Evolutionary conservation across 495 filamentous ascomycete species (phyloP).

Genomic region (Hypoxylon trugodes): DNA sequence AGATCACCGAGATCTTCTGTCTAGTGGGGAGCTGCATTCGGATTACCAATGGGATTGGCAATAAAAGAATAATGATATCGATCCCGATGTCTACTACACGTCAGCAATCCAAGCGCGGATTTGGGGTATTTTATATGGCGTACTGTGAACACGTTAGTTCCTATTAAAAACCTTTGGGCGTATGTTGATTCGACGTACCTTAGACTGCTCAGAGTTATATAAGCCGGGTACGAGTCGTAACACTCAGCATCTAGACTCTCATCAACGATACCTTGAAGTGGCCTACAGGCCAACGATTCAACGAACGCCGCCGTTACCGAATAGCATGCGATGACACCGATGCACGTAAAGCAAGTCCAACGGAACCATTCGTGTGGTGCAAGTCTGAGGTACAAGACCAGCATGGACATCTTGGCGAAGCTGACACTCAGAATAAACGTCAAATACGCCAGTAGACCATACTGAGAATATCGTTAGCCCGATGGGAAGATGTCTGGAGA

Average conservation of each 20-base stretch:
- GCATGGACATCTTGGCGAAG: constrained; percentile 31
- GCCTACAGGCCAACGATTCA: constrained; percentile 25
- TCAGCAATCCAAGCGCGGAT: not conserved
- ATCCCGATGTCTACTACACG: constrained; percentile 43
- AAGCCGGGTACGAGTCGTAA: constrained; percentile 32
- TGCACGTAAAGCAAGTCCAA: constrained; percentile 20
- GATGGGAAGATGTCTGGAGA: not conserved
- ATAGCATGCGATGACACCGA: constrained; percentile 17
- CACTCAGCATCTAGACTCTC: constrained; percentile 26
- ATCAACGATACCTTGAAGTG: constrained; percentile 22
- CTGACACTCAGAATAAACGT: constrained; percentile 32
- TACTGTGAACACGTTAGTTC: constrained; percentile 19
- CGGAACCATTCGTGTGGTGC: constrained; percentile 24
- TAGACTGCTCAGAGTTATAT: constrained; percentile 26
- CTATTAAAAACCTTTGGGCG: not conserved
- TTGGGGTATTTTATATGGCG: not conserved
- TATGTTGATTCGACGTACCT: not conserved
- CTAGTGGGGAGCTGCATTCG: constrained; percentile 56
- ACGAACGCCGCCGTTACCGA: constrained; percentile 24
- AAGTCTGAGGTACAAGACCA: constrained; percentile 26
- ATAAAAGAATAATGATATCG: constrained; percentile 49
- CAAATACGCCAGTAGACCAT: constrained; percentile 26
- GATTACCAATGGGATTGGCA: constrained; percentile 60
- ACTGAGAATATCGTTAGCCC: constrained; percentile 15
- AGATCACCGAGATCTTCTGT: constrained; percentile 58